Conservation (phyloP, 805 yeast species). For the Kodamaea nitidulidarum region DNA sequence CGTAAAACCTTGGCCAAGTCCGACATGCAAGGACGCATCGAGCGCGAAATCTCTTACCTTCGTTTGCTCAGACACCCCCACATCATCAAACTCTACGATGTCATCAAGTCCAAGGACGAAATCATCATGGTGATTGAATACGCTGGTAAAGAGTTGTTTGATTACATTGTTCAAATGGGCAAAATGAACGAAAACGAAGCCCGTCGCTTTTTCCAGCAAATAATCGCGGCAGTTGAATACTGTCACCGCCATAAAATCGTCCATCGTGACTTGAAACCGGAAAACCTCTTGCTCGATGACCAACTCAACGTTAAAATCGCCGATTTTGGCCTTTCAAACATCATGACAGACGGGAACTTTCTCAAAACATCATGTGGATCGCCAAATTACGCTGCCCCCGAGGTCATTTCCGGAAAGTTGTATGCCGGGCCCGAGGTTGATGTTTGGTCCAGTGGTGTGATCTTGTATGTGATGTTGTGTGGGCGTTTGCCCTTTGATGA, state of each 20-base stretch:
- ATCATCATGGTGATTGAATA: constrained; percentile 30
- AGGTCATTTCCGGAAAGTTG: constrained; percentile 28
- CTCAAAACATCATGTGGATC: constrained; percentile 29
- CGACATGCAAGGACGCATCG: constrained; percentile 30
- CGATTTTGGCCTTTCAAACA: constrained; percentile 28
- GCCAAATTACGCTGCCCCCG: constrained; percentile 31
- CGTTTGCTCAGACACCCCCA: constrained; percentile 29
- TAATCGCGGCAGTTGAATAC: constrained; percentile 29
- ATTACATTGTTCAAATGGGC: constrained; percentile 27
- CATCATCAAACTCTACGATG: constrained; percentile 29
- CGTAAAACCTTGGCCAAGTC: constrained; percentile 27
- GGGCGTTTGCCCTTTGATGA: constrained; percentile 30
- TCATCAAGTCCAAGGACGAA: constrained; percentile 28
- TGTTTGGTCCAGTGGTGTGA: constrained; percentile 29
- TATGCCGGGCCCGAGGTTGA: constrained; percentile 32
- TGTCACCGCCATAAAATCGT: constrained; percentile 31
- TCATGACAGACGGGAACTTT: constrained; percentile 31
- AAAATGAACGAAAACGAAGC: constrained; percentile 30
- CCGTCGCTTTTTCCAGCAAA: constrained; percentile 27
- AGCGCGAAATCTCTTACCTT: constrained; percentile 27
- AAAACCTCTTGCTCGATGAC: constrained; percentile 37
- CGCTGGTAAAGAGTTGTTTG: constrained; percentile 29
- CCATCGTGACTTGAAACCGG: constrained; percentile 87
- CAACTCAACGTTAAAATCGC: constrained; percentile 29
- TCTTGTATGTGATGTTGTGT: constrained; percentile 28